These are phyloP conservation scores for Setomelanomma holmii DNA, from an alignment of 2,329 filamentous ascomycete genomes.

Conservation along the genomic window DNA sequence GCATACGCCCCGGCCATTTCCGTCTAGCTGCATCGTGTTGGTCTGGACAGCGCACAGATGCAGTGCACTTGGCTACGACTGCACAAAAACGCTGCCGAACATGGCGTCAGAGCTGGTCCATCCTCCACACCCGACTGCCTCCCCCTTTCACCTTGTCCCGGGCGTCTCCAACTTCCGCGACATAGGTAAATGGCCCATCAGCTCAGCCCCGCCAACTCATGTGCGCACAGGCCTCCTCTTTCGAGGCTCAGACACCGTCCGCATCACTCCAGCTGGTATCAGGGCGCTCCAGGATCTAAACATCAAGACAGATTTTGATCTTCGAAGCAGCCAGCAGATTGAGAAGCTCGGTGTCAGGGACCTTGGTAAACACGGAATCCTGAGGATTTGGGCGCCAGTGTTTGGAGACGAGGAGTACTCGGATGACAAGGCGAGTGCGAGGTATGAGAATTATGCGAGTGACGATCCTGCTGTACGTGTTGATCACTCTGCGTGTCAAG, in stretches of 20 bases:
- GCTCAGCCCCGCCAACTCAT: conserved; percentile 4
- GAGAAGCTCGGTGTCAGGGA: conserved; percentile 47
- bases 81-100: too few relatives aligned
- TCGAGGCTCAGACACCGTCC: conserved; percentile 69
- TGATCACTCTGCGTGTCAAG: neutral
- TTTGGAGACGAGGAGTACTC: conserved; percentile 67
- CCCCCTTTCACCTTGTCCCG: conserved; percentile 37
- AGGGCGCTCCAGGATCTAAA: conserved; percentile 52
- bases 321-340: conserved; percentile 69
- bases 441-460: conserved; percentile 66
- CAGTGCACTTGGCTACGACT: too few relatives aligned
- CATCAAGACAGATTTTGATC: conserved; percentile 70
- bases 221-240: conserved; percentile 65
- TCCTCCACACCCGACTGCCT: conserved; percentile 1
- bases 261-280: conserved; percentile 21
- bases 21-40: too few relatives aligned
- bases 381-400: conserved; percentile 67
- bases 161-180: conserved; percentile 43
- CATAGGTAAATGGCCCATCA: conserved; percentile 34
- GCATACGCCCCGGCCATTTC: too few relatives aligned
- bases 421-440: conserved; percentile 65
- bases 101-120: too few relatives aligned
- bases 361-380: conserved; percentile 46
- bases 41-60: too few relatives aligned
- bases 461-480: conserved; percentile 54